phyloP scores from a whole-genome alignment of 2,329 filamentous ascomycete species.

The Pseudohalonectria lignicola region DNA sequence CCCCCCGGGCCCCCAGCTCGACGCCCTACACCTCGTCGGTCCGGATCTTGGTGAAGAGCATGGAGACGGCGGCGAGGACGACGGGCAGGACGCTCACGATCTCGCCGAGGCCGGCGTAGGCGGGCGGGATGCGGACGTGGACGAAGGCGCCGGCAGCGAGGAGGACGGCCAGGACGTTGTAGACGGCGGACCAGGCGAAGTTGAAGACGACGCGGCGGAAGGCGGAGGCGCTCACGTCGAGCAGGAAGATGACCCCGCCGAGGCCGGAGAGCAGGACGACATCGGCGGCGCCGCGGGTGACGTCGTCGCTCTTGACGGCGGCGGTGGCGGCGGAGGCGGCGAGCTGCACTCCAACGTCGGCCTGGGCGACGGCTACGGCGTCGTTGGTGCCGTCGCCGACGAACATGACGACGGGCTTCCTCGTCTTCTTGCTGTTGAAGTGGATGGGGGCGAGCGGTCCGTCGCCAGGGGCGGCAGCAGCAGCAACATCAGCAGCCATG shows the following conservation, averaged over 20 bases:
- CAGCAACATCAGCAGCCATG: slow-evolving; percentile 14
- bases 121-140: slow-evolving; percentile 34
- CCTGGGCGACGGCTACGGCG: slow-evolving; percentile 47
- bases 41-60: neutral
- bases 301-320: slow-evolving; percentile 26
- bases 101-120: slow-evolving; percentile 50
- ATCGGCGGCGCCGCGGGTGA: slow-evolving; percentile 44
- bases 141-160: slow-evolving; percentile 49
- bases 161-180: slow-evolving; percentile 51
- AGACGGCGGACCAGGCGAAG: slow-evolving; percentile 49
- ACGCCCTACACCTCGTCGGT: neutral
- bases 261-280: slow-evolving; percentile 44
- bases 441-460: neutral
- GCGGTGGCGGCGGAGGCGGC: slow-evolving; percentile 11
- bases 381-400: slow-evolving; percentile 56
- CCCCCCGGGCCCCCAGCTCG: too few species aligned
- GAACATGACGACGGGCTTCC: slow-evolving; percentile 34
- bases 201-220: slow-evolving; percentile 43
- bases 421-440: neutral
- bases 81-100: slow-evolving; percentile 55
- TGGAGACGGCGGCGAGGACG: slow-evolving; percentile 21
- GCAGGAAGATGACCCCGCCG: slow-evolving; percentile 34
- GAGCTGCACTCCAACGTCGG: slow-evolving; percentile 50
- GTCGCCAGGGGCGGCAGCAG: neutral
- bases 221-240: slow-evolving; percentile 30